Evolutionary conservation across 1,139 yeast genomes (phyloP), one percentile per base, ranked within the genome.

Genomic region (Suhomyces bokatorum): DNA sequence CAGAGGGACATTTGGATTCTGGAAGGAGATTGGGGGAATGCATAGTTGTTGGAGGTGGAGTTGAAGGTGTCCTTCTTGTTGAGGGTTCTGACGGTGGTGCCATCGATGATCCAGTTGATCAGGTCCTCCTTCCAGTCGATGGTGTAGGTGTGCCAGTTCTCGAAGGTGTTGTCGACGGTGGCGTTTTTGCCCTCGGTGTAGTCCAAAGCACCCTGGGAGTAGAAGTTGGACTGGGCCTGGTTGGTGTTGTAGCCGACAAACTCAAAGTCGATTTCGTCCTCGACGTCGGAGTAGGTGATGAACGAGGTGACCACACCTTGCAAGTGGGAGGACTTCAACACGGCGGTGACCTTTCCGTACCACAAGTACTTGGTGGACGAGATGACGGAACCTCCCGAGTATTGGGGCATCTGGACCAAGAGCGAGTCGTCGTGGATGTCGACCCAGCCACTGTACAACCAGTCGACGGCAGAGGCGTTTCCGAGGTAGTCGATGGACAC

Each of bases 201-300:
- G 70, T 87, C 78, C 58, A 84, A 72, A 27, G 70, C 65, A 63
- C 95, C 97, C 60, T 85, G 82, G 63, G 80, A 81, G 68, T 87
- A 90, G 73, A 64, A 90, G 69, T 90, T 90, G 22, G 90, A 72
- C 70, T 90, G 93, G 1, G 83, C 87, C 31, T 69, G 63, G 14
- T 74, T 73, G 57, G 86, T 69, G 59, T 86, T 79, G 55, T 78
- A 77, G 49, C 98, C 98, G 47, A 89, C 83, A 57, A 81, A 85
- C 70, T 90, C 97, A 59, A 70, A 84, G 78, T 90, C 97, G 57
- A 90, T 78, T 75, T 91, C 97, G 70, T 90, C 97, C 67, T 85
- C 83, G 35, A 87, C 89, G 57, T 87, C 89, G 2, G 96, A 87
- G 69, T 82, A 87, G 48, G 88, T 67, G 63, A 90, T 88, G 57